Base-by-base conservation (phyloP, 169 alveolate species). In the Plasmodium gonderi region DNA sequence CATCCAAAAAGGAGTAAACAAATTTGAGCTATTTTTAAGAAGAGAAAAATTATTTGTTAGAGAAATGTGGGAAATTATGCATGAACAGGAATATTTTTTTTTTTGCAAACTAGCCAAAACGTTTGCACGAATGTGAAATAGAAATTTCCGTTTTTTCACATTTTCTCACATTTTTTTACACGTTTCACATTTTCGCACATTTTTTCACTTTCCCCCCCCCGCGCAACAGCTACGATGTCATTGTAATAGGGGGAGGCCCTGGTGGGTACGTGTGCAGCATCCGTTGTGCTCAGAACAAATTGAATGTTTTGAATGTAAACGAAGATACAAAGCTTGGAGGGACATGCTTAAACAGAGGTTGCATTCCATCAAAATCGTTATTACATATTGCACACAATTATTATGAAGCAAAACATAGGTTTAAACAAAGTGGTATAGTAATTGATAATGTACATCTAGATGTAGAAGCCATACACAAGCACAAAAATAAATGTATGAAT, bases 321-420 rank as follows among this genome's bases (percentile, higher is more conserved):
- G 97, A 97, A 91, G 95, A 99, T 92, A 98, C 98, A n/a, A 91
- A 98, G 8, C 96, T 98, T 6, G 99, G 99, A 26, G 99, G 99
- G 29, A 99, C 99, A 1, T 99, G 99, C 95, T 97, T 98, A 49
- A 99, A 99, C 93, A 99, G 98, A 40, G 99, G 99, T 2, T 99
- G 99, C 92, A 98, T 99, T 77, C 99, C 99, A 3, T 98, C 99
- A 29, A 98, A 98, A 93, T 98, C 99, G 49, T 96, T 98, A 85
- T 97, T 98, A 31, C 97, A 97, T 92, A 97, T 98, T 44, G 96
- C 99, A 23, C 99, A 98, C 95, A 96, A 98, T 79, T 97, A 95
- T 95, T 96, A 96, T 29, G 97, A 96, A 81, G 40, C 94, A 20
- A 79, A 44, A 68, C 36, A 60, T 20, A 17, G 79, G 42, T 79